Conservation (phyloP, 2,329 filamentous ascomycete genomes). For the Fusarium sororula region DNA sequence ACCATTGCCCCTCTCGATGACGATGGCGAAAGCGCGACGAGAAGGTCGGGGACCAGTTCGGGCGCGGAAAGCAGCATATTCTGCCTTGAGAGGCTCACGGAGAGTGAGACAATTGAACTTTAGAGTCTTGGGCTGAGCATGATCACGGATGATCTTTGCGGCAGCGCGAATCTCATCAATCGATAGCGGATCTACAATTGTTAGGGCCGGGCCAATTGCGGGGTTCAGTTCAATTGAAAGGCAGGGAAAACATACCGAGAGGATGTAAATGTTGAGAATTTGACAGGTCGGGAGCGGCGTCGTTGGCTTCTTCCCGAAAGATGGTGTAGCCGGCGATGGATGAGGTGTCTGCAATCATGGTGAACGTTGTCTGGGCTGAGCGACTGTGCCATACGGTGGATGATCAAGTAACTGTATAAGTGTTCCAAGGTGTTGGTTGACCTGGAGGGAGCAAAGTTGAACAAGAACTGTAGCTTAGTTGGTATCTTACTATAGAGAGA, state of each 20-base stretch:
- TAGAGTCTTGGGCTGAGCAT: constrained; percentile 45
- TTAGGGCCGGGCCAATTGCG: background rate
- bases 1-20: constrained; percentile 52
- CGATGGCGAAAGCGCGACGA: constrained; percentile 61
- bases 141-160: constrained; percentile 57
- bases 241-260: constrained; percentile 42
- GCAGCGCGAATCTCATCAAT: constrained; percentile 63
- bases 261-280: constrained; percentile 49
- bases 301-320: constrained; percentile 54
- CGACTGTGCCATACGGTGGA: constrained; percentile 42
- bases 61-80: constrained; percentile 69
- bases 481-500: constrained; percentile 1
- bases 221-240: no score
- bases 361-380: constrained; percentile 47
- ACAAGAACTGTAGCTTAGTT: background rate
- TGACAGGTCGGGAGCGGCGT: constrained; percentile 48
- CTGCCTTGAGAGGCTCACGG: constrained; percentile 69
- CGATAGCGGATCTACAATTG: constrained; percentile 58
- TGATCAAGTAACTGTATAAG: constrained; percentile 1
- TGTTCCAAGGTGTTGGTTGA: constrained; percentile 3
- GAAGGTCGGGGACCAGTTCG: constrained; percentile 57
- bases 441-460: background rate
- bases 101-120: constrained; percentile 72
- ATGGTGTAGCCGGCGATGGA: constrained; percentile 58
- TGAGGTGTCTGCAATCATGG: constrained; percentile 54